A percentile compares a stretch with the other conserved stretches of the same genome.
These are phyloP conservation scores for Saturnispora galanensis DNA, from an alignment of 805 yeast species.

Conservation along the genomic window DNA sequence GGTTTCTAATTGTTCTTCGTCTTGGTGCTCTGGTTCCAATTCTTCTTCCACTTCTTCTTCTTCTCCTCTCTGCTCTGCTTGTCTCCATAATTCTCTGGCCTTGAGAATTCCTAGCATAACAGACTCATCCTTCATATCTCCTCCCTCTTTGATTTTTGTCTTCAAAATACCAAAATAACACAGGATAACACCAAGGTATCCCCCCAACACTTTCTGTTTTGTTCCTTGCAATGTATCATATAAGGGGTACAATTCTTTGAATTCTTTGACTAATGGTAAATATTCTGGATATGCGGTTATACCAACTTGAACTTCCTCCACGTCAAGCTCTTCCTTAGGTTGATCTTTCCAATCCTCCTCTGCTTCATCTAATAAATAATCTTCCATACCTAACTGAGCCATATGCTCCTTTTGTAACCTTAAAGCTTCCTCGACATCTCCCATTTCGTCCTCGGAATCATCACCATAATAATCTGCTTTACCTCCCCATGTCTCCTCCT, in stretches of 20 bases:
- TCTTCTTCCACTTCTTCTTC: slow-evolving; percentile 13
- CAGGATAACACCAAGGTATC: slow-evolving; percentile 70
- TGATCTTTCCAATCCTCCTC: slow-evolving; percentile 68
- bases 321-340: slow-evolving; percentile 32
- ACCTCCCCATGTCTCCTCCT: slow-evolving; percentile 34
- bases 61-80: slow-evolving; percentile 42
- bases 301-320: slow-evolving; percentile 31
- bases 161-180: slow-evolving; percentile 71
- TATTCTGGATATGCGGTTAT: slow-evolving; percentile 64
- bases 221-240: slow-evolving; percentile 35
- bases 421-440: slow-evolving; percentile 73
- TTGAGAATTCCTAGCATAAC: slow-evolving; percentile 81
- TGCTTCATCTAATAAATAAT: slow-evolving; percentile 67
- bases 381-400: slow-evolving; percentile 65
- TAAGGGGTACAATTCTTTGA: slow-evolving; percentile 32
- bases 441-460: slow-evolving; percentile 68
- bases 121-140: slow-evolving; percentile 74
- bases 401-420: slow-evolving; percentile 76
- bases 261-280: slow-evolving; percentile 62
- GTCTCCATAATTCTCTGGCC: slow-evolving; percentile 83
- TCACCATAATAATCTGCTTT: slow-evolving; percentile 50
- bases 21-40: slow-evolving; percentile 20
- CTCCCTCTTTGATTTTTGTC: slow-evolving; percentile 44
- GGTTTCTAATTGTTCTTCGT: slow-evolving; percentile 20
- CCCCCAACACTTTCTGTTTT: slow-evolving; percentile 60